Percentiles rank a stretch among this genome's conserved stretches.
phyloP scores from a whole-genome alignment of 306 rosid species.

The Malus sylvestris region DNA sequence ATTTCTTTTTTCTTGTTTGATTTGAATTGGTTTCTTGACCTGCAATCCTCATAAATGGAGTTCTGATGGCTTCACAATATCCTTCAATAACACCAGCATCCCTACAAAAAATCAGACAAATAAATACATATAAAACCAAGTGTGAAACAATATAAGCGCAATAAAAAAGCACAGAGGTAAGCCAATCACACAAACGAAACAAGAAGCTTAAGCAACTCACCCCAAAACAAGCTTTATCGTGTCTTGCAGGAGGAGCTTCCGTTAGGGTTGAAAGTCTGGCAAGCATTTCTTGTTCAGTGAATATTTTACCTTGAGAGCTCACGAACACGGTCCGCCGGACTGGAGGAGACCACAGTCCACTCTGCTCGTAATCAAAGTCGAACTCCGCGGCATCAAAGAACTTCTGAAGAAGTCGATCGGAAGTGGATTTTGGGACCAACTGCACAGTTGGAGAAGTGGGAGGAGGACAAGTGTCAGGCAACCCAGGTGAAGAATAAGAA shows the following conservation, averaged over 20 bases:
- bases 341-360: conserved; percentile 90
- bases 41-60: not conserved
- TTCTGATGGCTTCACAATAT: not conserved
- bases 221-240: conserved; percentile 19
- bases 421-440: conserved; percentile 43
- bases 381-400: conserved; percentile 55
- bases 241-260: conserved; percentile 21
- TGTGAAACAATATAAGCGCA: too few relatives aligned
- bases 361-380: conserved; percentile 64
- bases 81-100: conserved; percentile 40
- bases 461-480: not conserved
- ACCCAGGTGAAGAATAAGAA: not conserved
- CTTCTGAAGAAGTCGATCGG: conserved; percentile 55
- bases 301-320: conserved; percentile 50
- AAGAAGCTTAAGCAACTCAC: conserved; percentile 17
- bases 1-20: not conserved
- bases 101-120: conserved; percentile 20
- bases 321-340: conserved; percentile 50
- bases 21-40: conserved; percentile 13
- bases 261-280: conserved; percentile 31
- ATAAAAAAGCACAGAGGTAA: not conserved
- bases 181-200: not conserved
- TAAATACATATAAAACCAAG: not conserved
- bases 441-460: conserved; percentile 27
- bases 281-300: conserved; percentile 47